Evolutionary conservation across 23 red algal species (phyloP).

Genomic region (Chondrus crispus): DNA sequence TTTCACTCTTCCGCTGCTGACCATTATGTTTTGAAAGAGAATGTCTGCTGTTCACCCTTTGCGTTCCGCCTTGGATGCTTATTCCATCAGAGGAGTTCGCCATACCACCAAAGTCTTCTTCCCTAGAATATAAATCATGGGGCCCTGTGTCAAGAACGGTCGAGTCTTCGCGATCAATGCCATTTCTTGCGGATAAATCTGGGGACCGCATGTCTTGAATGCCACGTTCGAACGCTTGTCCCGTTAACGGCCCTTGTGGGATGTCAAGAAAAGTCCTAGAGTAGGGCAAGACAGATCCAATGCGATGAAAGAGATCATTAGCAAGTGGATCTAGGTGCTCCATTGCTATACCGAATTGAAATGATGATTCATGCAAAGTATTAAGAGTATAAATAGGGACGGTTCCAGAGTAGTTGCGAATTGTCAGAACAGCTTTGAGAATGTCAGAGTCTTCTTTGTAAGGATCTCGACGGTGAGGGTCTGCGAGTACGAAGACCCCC

Average conservation of each 20-base stretch:
- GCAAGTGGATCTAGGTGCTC: slow-evolving; percentile 32
- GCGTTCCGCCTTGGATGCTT: neutral
- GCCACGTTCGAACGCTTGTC: neutral
- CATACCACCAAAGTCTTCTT: neutral
- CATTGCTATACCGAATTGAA: slow-evolving; percentile 76
- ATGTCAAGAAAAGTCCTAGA: neutral
- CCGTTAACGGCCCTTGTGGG: neutral
- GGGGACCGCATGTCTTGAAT: neutral
- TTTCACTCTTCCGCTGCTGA: slow-evolving; percentile 28
- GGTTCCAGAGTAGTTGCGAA: slow-evolving; percentile 59
- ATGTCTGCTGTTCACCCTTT: neutral
- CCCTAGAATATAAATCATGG: neutral
- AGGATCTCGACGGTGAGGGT: slow-evolving; percentile 46
- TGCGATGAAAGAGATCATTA: neutral
- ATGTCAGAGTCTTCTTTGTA: slow-evolving; percentile 76
- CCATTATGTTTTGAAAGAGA: slow-evolving; percentile 10
- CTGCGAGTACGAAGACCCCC: slow-evolving; percentile 73
- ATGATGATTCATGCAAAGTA: slow-evolving; percentile 55
- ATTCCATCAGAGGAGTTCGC: neutral
- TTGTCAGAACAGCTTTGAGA: slow-evolving; percentile 66
- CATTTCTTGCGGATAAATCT: neutral
- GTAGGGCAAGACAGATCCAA: neutral
- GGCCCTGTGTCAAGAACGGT: neutral
- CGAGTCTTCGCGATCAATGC: neutral
- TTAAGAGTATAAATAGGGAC: slow-evolving; percentile 82